Evolutionary conservation across 1,139 yeast genomes (phyloP), one percentile per base, ranked within the genome.

Genomic region (Candida glucosophila): DNA sequence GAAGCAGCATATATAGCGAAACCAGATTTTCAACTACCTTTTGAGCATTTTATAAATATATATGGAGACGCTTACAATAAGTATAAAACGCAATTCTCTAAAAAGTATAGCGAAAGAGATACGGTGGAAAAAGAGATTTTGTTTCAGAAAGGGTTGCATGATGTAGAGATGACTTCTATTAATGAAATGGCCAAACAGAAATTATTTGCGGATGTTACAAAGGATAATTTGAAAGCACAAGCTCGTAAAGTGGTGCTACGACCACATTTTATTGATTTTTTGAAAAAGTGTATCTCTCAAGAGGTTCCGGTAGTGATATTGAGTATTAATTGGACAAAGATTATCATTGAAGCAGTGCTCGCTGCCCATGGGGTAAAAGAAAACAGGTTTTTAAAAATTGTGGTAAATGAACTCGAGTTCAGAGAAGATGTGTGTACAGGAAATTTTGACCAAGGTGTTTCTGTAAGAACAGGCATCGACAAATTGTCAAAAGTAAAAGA

Each of bases 281-380:
- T 66, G 14, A 29, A 36, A 4, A 26, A 30, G 12, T 40, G 68
- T 18, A 28, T 35, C 7, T 24, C 22, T 2, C 23, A 31, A 4
- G 29, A 42, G 1, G 41, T 64, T 5, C 70, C 71, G 0, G 48
- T 75, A 2, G 49, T 55, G 6, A 56, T 79, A 2, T 40, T 78
- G 15, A 75, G 83, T 39, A 70, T 77, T 25, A 78, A 77, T 44
- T 79, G 88, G 88, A 66, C 79, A 7, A 57, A 63, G 3, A 23
- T 50, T 6, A 48, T 77, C 19, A 77, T 79, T 29, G 41, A 49
- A 14, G 54, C 54, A 24, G 60, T 58, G 4, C 50, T 77, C 21
- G 22, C 29, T 5, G 28, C 24, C 5, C 36, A 54, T 21, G 73
- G 72, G 0, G 39, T 56, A 21, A 25, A 28, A 3, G 39, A 42